Evolutionary conservation across 148 eudicot genomes (phyloP), one percentile per base, ranked within the genome.

Genomic region (Spergularia bocconei): DNA sequence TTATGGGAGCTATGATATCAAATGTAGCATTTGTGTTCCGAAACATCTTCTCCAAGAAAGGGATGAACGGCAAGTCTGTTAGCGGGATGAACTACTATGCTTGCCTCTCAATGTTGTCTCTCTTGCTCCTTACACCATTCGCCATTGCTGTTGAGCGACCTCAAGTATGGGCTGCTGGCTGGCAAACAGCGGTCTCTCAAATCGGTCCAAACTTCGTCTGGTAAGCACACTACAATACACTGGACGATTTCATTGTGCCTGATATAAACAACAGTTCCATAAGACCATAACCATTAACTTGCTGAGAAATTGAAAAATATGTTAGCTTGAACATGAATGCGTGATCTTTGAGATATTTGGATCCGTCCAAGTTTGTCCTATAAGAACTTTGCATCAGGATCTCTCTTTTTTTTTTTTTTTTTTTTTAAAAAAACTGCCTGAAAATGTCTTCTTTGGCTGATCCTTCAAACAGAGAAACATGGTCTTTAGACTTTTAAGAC

Each of bases 1-100:
- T 89, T 84, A 87, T 89, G 90, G 92, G 92, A 16, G 92, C 92
- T 70, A 89, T 89, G 92, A 79, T 89, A 75, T 89, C 92, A n/a
- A 89, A 89, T 80, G 41, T 89, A 75, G 92, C 92, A 23, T 89
- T 89, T 71, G 92, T 89, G 72, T 85, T 89, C n/a, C 88, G 90
- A 50, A 89, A 89, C 78, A 89, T 89, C 21, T 89, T 89, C 78
- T 89, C 92, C 0, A 89, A 89, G 85, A 89, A 80, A 79, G 92
- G 92, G 63, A 89, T 89, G 92, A 89, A 77, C 21, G 92, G 92
- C 44, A 87, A 85, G 76, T 84, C 88, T 59, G 85, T 89, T 57
- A 85, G 92, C 66, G 92, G 92, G 82, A 87, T 89, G 92, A 89
- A 89, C 78, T 89, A 89, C 87, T 89, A 89, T 65, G 92, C 90